A percentile compares a stretch with the other conserved stretches of the same genome.
Conservation (phyloP, 2,329 filamentous ascomycete genomes). For the Aspergillus ibericus region DNA sequence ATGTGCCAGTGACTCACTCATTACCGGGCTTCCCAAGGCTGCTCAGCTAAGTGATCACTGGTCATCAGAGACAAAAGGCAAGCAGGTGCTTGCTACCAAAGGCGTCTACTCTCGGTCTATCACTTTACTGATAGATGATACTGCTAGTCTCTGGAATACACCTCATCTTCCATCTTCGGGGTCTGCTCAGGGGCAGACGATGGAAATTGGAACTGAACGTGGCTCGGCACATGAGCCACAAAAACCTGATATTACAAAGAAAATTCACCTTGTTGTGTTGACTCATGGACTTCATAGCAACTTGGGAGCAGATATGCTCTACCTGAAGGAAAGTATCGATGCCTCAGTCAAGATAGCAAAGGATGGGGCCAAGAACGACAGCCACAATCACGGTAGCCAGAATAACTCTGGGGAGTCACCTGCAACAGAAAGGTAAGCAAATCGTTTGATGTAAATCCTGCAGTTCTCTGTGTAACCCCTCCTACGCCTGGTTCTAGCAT, state of each 20-base stretch:
- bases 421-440: conserved; percentile 9
- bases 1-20: conserved; percentile 56
- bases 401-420: not conserved
- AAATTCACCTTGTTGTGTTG: conserved; percentile 83
- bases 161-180: conserved; percentile 69
- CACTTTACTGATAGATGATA: conserved; percentile 79
- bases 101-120: conserved; percentile 85
- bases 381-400: not conserved
- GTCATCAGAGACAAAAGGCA: conserved; percentile 56
- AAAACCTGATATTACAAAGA: conserved; percentile 34
- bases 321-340: conserved; percentile 95
- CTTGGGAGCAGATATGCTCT: conserved; percentile 92
- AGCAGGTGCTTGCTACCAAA: conserved; percentile 62
- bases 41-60: conserved; percentile 77
- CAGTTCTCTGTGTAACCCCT: not conserved
- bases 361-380: conserved; percentile 49
- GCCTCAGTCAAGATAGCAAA: conserved; percentile 71
- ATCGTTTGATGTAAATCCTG: not conserved
- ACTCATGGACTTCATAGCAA: conserved; percentile 97
- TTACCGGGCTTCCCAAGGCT: conserved; percentile 53
- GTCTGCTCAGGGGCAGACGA: conserved; percentile 39
- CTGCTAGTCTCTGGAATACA: conserved; percentile 87
- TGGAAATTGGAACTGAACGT: conserved; percentile 34
- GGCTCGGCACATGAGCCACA: conserved; percentile 16
- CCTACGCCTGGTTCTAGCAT: too few species aligned